These are phyloP conservation scores for Phytophthora citricola DNA, from an alignment of 352 stramenopile genomes.

Conservation along the genomic window DNA sequence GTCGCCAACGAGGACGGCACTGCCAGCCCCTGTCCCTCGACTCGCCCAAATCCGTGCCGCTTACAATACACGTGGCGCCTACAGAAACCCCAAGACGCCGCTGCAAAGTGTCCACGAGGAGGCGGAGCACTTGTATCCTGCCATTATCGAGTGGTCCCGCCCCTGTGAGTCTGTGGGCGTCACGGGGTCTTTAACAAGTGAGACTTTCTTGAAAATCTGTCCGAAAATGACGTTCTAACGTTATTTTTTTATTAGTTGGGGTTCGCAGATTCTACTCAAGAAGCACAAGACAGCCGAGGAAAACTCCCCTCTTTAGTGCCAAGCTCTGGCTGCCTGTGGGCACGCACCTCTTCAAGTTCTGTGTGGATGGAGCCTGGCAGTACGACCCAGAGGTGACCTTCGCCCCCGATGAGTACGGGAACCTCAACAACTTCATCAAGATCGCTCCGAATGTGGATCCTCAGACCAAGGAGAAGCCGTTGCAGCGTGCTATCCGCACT, in stretches of 20 bases:
- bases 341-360: constrained; percentile 84
- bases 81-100: constrained; percentile 18
- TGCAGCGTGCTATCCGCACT: constrained; percentile 69
- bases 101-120: constrained; percentile 48
- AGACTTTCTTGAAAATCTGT: constrained; percentile 2
- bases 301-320: constrained; percentile 30
- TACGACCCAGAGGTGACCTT: constrained; percentile 88
- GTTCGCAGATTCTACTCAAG: constrained; percentile 76
- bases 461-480: constrained; percentile 46
- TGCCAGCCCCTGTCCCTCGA: constrained; percentile 11
- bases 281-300: constrained; percentile 28
- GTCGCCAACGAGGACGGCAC: constrained; percentile 5
- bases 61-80: constrained; percentile 6
- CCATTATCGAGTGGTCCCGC: constrained; percentile 67
- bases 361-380: constrained; percentile 80
- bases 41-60: constrained; percentile 3
- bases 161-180: constrained; percentile 64
- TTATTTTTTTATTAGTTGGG: constrained; percentile 54
- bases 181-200: constrained; percentile 86
- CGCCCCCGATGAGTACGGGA: constrained; percentile 84
- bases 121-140: constrained; percentile 58
- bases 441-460: constrained; percentile 43
- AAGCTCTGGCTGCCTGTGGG: constrained; percentile 73
- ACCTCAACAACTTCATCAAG: constrained; percentile 89
- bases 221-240: neutral